These are phyloP conservation scores for Penicillium cosmopolitanum DNA, from an alignment of 495 filamentous ascomycete genomes.

Conservation along the genomic window DNA sequence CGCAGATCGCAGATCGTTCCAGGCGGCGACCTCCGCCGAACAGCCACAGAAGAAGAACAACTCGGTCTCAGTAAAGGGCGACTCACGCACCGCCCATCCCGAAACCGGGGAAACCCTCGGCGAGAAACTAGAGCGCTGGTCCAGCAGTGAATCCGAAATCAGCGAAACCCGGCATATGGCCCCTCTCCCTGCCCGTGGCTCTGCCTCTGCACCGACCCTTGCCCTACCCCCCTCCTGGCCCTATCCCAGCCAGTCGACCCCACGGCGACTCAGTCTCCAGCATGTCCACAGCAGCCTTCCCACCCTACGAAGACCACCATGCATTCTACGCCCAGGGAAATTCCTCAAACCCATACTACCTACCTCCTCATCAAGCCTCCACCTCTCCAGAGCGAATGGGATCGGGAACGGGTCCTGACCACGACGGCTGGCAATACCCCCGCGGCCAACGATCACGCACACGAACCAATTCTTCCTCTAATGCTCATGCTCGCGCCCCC, in stretches of 20 bases:
- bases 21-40: constrained; percentile 33
- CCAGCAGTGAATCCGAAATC: constrained; percentile 31
- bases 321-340: constrained; percentile 16
- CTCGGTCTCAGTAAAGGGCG: constrained; percentile 85
- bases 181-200: too few relatives aligned
- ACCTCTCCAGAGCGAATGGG: constrained; percentile 20
- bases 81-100: constrained; percentile 38
- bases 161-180: constrained; percentile 20
- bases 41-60: constrained; percentile 83
- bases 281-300: constrained; percentile 39
- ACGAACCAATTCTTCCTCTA: constrained; percentile 27
- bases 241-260: constrained; percentile 15
- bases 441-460: constrained; percentile 18
- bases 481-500: constrained; percentile 21
- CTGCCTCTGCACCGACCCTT: too few relatives aligned
- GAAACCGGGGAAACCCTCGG: constrained; percentile 29
- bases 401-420: not conserved
- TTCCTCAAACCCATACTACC: constrained; percentile 31
- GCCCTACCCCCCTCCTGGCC: constrained; percentile 7
- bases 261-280: constrained; percentile 35
- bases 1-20: constrained; percentile 48
- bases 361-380: constrained; percentile 20
- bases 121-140: constrained; percentile 40
- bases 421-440: constrained; percentile 17
- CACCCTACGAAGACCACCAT: constrained; percentile 40